phyloP scores from a whole-genome alignment of 257 asterid species.

The Sherardia arvensis region DNA sequence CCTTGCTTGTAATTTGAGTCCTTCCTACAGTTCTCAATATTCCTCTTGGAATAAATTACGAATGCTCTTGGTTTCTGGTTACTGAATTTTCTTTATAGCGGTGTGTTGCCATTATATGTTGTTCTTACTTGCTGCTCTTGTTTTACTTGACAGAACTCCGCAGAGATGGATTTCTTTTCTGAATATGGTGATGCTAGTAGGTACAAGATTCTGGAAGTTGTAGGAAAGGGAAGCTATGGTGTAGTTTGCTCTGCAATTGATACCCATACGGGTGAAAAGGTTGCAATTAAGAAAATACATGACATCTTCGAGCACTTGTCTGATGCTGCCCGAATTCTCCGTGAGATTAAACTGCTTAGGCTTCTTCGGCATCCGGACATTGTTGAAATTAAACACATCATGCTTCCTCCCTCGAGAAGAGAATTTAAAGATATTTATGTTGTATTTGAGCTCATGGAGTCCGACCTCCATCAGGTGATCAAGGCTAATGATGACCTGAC shows the following conservation, averaged over 20 bases:
- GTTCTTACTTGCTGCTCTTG: background rate
- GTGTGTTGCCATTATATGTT: background rate
- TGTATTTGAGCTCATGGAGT: conserved; percentile 93
- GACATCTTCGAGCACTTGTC: conserved; percentile 78
- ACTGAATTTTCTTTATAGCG: background rate
- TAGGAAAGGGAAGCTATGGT: conserved; percentile 94
- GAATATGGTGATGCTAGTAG: conserved; percentile 87
- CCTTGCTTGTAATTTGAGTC: background rate
- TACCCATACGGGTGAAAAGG: conserved; percentile 73
- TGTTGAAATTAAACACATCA: conserved; percentile 81
- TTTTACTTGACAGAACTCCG: conserved; percentile 39
- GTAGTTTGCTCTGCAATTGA: conserved; percentile 89
- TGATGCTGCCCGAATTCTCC: conserved; percentile 85
- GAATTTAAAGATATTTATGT: conserved; percentile 84
- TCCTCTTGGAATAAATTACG: background rate
- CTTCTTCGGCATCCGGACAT: conserved; percentile 91
- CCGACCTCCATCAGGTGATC: conserved; percentile 93
- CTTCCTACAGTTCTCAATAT: background rate
- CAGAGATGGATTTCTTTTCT: conserved; percentile 76
- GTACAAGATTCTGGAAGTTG: conserved; percentile 70
- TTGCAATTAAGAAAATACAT: conserved; percentile 86
- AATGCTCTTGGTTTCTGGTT: background rate
- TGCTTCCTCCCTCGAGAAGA: conserved; percentile 91
- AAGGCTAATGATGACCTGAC: conserved; percentile 97
- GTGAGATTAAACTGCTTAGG: conserved; percentile 88